Conservation (phyloP, 805 yeast genomes). For the Wickerhamiella sorbophila region DNA sequence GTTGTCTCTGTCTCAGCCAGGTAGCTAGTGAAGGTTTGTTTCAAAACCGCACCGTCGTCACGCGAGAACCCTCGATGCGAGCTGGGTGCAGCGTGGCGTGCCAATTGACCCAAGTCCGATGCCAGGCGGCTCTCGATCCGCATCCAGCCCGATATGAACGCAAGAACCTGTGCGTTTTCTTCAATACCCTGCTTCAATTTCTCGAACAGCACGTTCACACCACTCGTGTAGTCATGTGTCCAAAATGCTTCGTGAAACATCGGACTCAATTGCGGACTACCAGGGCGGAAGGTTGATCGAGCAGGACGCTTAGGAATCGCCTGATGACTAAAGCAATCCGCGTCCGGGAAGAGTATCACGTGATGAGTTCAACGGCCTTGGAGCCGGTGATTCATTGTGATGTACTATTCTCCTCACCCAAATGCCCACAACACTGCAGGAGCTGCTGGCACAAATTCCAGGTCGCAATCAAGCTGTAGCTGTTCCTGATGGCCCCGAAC, state of each 20-base stretch:
- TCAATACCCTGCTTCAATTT: slow-evolving; percentile 37
- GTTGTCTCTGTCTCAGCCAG: slow-evolving; percentile 37
- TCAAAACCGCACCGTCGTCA: slow-evolving; percentile 47
- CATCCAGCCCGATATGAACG: slow-evolving; percentile 46
- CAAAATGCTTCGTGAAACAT: slow-evolving; percentile 22
- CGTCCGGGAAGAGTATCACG: too few relatives aligned
- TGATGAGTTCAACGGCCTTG: too few relatives aligned
- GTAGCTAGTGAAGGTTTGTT: slow-evolving; percentile 41
- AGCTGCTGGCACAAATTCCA: slow-evolving; percentile 10
- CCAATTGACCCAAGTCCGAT: slow-evolving; percentile 32
- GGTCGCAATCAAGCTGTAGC: slow-evolving; percentile 20
- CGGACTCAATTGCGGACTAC: too few relatives aligned
- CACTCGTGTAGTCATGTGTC: slow-evolving; percentile 25
- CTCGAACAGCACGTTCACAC: slow-evolving; percentile 24
- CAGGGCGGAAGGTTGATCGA: too few relatives aligned
- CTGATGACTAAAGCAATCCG: too few relatives aligned
- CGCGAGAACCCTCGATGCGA: slow-evolving; percentile 27
- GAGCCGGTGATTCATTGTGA: too few relatives aligned
- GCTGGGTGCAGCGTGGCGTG: slow-evolving; percentile 21
- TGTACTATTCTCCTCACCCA: too few relatives aligned
- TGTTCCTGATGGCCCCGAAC: slow-evolving; percentile 31
- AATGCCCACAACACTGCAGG: slow-evolving; percentile 8
- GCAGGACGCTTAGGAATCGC: too few relatives aligned
- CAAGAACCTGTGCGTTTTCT: slow-evolving; percentile 54
- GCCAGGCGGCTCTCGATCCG: slow-evolving; percentile 57